Conservation (phyloP, 345 rosid genomes). For the Capsella bursapastoris region DNA sequence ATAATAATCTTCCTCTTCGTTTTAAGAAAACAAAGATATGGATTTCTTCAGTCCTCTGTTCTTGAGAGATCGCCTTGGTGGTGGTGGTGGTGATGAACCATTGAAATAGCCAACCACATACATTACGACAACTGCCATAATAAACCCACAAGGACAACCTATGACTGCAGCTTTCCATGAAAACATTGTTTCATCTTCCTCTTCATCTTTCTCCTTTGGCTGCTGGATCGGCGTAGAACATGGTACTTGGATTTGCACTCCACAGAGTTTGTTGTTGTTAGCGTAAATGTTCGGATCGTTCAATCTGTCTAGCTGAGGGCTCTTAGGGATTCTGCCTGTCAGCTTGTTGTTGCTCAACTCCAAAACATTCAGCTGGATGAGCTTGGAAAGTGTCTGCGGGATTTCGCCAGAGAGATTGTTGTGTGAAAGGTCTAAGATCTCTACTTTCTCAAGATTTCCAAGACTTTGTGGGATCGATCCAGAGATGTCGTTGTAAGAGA, state of each 20-base stretch:
- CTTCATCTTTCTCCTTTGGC: conserved; percentile 10
- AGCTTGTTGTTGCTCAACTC: conserved; percentile 51
- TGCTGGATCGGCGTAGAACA: conserved; percentile 34
- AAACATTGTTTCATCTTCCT: conserved; percentile 34
- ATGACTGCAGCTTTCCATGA: conserved; percentile 47
- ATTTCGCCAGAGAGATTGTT: conserved; percentile 46
- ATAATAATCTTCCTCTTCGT: too few relatives aligned
- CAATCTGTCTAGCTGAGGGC: conserved; percentile 49
- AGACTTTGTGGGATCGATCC: conserved; percentile 44
- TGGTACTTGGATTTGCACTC: conserved; percentile 47
- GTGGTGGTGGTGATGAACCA: conserved; percentile 4
- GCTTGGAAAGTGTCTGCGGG: conserved; percentile 42
- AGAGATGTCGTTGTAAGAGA: conserved; percentile 45
- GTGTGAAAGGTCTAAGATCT: conserved; percentile 49
- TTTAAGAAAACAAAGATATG: background rate
- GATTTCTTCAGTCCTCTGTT: background rate
- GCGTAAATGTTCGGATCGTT: conserved; percentile 47
- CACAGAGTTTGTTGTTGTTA: conserved; percentile 47
- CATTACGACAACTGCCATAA: background rate
- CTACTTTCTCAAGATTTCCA: conserved; percentile 39
- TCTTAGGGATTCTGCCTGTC: conserved; percentile 41
- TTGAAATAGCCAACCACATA: conserved; percentile 22
- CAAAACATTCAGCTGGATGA: conserved; percentile 29
- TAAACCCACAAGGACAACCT: conserved; percentile 40
- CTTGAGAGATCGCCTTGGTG: background rate